Evolutionary conservation across 805 yeast genomes (phyloP).

Genomic region (Candida suzukii): DNA sequence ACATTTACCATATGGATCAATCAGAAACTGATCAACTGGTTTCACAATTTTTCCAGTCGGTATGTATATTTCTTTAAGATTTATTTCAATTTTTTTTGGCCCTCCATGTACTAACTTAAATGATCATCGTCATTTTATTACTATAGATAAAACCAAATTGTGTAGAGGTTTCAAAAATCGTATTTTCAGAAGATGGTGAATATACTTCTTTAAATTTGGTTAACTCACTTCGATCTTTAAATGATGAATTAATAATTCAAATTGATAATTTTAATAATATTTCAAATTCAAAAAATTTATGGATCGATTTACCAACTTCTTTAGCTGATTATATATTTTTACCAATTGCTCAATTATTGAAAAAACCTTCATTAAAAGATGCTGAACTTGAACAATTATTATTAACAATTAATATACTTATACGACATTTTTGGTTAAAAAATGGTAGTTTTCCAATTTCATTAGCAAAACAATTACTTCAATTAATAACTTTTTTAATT

Average conservation of each 20-base stretch:
- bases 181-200: conserved; percentile 31
- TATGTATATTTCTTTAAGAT: background rate
- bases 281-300: background rate
- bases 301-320: conserved; percentile 21
- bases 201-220: conserved; percentile 25
- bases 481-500: conserved; percentile 37
- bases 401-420: conserved; percentile 35
- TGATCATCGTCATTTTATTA: too few species aligned
- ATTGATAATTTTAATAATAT: conserved; percentile 1
- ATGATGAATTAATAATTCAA: conserved; percentile 13
- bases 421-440: conserved; percentile 40
- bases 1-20: too few species aligned
- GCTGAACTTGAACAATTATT: conserved; percentile 38
- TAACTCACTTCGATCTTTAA: conserved; percentile 27
- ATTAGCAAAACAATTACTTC: conserved; percentile 38
- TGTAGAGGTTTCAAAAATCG: conserved; percentile 34
- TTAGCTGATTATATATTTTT: conserved; percentile 58
- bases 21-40: background rate
- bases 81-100: too few species aligned
- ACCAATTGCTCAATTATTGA: conserved; percentile 49
- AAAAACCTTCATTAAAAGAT: conserved; percentile 38
- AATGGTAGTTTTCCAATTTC: conserved; percentile 28
- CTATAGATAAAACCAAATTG: conserved; percentile 31
- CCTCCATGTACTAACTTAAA: too few species aligned
- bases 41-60: background rate